Evolutionary conservation across 805 yeast genomes (phyloP).

Genomic region (Yamadazyma nakazawae): DNA sequence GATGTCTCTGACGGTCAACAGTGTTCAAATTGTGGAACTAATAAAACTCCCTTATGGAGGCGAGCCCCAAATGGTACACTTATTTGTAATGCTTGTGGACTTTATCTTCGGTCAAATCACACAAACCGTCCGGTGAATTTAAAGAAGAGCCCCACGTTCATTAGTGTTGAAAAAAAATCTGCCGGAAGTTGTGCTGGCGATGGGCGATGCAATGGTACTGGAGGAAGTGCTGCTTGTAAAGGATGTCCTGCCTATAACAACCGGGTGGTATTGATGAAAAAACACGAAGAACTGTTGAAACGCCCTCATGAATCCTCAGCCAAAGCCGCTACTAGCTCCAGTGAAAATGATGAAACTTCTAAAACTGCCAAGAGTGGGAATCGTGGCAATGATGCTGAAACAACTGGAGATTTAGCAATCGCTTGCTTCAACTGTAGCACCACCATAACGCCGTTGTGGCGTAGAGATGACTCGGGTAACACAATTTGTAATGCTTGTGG

Average conservation of each 20-base stretch:
- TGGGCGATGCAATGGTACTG: slow-evolving; percentile 84
- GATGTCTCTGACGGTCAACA: slow-evolving; percentile 33
- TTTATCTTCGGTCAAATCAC: slow-evolving; percentile 56
- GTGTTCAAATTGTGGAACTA: slow-evolving; percentile 55
- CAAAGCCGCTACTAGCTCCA: neutral
- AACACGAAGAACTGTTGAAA: slow-evolving; percentile 7
- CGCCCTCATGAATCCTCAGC: neutral
- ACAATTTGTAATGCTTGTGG: slow-evolving; percentile 91
- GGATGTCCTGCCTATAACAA: slow-evolving; percentile 85
- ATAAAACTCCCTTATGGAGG: slow-evolving; percentile 58
- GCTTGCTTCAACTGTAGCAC: slow-evolving; percentile 84
- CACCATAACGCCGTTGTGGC: slow-evolving; percentile 84
- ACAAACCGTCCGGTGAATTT: slow-evolving; percentile 64
- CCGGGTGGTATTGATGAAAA: slow-evolving; percentile 40
- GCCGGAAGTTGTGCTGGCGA: slow-evolving; percentile 69
- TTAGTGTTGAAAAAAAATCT: slow-evolving; percentile 37
- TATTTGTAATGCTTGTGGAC: slow-evolving; percentile 60
- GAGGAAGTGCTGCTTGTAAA: slow-evolving; percentile 74
- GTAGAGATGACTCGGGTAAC: slow-evolving; percentile 77
- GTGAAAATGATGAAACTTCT: neutral
- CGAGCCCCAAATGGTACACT: slow-evolving; percentile 54
- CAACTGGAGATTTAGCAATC: slow-evolving; percentile 50
- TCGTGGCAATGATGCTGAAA: neutral
- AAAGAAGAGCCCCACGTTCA: slow-evolving; percentile 54
- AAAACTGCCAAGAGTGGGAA: neutral